Conservation (phyloP, 2,329 filamentous ascomycete species). For the Mycosphaerella sp. region DNA sequence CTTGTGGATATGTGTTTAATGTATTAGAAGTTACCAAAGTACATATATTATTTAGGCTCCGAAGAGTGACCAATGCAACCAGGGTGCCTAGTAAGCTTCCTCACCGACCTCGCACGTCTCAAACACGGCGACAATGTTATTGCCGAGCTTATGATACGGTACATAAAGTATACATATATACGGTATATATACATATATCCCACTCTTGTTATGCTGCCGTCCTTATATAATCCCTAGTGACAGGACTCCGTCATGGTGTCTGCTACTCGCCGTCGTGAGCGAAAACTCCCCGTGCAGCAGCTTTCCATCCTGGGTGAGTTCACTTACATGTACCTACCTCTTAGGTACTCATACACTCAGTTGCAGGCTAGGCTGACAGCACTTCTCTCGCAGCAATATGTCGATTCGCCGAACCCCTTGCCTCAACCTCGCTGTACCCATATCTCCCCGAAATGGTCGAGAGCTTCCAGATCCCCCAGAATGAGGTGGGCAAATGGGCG, state of each 20-base stretch:
- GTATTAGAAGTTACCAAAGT: too few species aligned
- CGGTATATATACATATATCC: too few species aligned
- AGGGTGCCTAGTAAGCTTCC: not conserved
- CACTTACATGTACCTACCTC: not conserved
- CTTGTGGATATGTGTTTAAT: too few species aligned
- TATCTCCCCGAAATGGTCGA: conserved; percentile 89
- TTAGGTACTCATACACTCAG: too few species aligned
- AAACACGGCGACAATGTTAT: not conserved
- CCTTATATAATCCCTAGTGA: too few species aligned
- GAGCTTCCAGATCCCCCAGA: conserved; percentile 64
- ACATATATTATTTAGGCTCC: too few species aligned
- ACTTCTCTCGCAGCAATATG: conserved; percentile 64
- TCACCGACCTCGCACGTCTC: not conserved
- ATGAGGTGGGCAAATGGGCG: conserved; percentile 73
- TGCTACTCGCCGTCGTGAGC: conserved; percentile 26
- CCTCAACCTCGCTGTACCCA: conserved; percentile 85
- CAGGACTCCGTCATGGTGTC: conserved; percentile 19
- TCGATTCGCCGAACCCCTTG: conserved; percentile 85
- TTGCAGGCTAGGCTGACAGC: conserved; percentile 17
- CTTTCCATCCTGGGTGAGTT: conserved; percentile 64
- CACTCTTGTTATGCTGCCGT: too few species aligned
- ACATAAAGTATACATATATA: too few species aligned
- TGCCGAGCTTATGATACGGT: not conserved
- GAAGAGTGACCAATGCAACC: too few species aligned
- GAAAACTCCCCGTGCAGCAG: conserved; percentile 68